phyloP scores from a whole-genome alignment of 257 asterid species.

The Thymus mandschuricus region DNA sequence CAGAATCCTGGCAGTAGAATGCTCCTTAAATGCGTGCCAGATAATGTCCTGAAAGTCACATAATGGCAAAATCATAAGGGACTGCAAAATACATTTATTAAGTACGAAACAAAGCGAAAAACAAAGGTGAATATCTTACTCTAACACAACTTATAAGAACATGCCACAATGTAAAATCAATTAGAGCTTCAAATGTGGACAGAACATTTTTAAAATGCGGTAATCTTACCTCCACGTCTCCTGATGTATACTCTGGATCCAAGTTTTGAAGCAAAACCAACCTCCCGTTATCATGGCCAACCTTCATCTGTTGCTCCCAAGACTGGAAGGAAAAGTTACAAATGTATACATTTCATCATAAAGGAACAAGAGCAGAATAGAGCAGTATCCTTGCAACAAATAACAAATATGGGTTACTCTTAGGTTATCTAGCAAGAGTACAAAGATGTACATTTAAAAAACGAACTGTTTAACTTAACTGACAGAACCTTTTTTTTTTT shows the following conservation, averaged over 20 bases:
- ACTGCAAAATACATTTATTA: conserved; percentile 11
- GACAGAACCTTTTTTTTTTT: not conserved
- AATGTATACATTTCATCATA: not conserved
- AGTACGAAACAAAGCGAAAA: conserved; percentile 5
- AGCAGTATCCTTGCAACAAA: conserved; percentile 14
- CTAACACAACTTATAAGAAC: not conserved
- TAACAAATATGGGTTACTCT: conserved; percentile 6
- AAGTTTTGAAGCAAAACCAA: conserved; percentile 72
- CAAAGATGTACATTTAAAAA: not conserved
- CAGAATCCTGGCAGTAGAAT: conserved; percentile 63
- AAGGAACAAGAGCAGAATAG: conserved; percentile 12
- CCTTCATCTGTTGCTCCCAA: conserved; percentile 66
- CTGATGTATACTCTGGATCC: conserved; percentile 76
- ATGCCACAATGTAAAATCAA: conserved; percentile 14
- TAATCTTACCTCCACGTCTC: conserved; percentile 77
- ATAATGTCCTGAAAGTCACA: conserved; percentile 71
- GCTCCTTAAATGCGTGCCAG: conserved; percentile 60
- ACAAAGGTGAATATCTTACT: not conserved
- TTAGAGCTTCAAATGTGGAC: conserved; percentile 4
- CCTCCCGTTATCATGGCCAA: conserved; percentile 59
- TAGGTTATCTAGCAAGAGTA: conserved; percentile 23
- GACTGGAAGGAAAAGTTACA: conserved; percentile 44
- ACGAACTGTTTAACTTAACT: conserved; percentile 2
- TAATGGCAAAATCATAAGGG: conserved; percentile 13
- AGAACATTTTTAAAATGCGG: not conserved